Conservation (phyloP, 2,329 filamentous ascomycete species). For the Claviceps paspali region DNA sequence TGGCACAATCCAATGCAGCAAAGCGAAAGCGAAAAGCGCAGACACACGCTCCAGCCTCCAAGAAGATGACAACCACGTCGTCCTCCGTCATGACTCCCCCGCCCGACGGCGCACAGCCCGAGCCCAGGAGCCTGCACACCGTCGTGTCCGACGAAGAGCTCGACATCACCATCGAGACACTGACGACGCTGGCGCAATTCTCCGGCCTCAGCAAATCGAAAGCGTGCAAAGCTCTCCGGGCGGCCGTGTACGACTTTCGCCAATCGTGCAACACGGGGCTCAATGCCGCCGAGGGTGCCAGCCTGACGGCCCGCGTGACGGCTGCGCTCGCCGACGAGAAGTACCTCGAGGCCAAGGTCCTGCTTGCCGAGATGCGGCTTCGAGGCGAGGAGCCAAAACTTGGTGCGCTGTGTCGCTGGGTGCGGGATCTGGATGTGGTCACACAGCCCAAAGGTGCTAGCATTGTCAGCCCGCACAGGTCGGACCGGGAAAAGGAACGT, state of each 20-base stretch:
- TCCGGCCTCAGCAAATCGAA: conserved; percentile 53
- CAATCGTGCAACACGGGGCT: conserved; percentile 53
- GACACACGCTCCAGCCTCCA: conserved; percentile 17
- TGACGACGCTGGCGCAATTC: conserved; percentile 40
- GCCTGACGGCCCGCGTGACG: conserved; percentile 51
- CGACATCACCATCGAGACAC: conserved; percentile 50
- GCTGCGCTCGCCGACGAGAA: conserved; percentile 50
- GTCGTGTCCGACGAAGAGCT: conserved; percentile 50
- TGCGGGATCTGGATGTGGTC: conserved; percentile 54
- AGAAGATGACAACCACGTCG: conserved; percentile 24
- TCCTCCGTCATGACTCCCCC: conserved; percentile 17
- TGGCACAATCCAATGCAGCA: conserved; percentile 22
- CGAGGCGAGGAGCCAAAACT: conserved; percentile 50
- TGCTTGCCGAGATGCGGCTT: conserved; percentile 56
- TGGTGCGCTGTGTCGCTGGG: conserved; percentile 57
- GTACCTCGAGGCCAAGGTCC: conserved; percentile 47
- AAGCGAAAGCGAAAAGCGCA: conserved; percentile 30
- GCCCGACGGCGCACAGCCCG: conserved; percentile 19
- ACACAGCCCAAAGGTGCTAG: conserved; percentile 33
- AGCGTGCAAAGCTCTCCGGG: conserved; percentile 48
- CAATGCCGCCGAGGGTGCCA: conserved; percentile 42
- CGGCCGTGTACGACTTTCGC: conserved; percentile 53
- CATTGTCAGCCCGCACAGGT: conserved; percentile 18
- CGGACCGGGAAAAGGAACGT: conserved; percentile 35
- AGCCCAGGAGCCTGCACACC: conserved; percentile 35